Evolutionary conservation across 2,329 filamentous ascomycete genomes (phyloP).

Genomic region (Ilyonectria destructans): DNA sequence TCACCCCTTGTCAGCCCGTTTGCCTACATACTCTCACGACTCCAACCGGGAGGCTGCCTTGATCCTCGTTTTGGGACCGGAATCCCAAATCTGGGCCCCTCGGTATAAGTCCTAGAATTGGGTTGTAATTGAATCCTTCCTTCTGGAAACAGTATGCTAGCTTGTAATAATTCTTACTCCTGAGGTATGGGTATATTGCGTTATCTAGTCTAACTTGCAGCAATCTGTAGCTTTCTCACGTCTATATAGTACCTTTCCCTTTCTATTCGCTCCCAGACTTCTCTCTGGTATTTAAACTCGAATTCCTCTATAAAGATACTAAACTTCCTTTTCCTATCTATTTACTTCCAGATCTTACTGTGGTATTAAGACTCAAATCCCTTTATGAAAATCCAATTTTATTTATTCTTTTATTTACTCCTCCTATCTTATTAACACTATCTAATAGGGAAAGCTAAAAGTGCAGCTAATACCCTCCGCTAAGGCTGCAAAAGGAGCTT

Average conservation of each 20-base stretch:
- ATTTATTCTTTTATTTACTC: conserved; percentile 9
- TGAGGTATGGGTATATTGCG: not conserved
- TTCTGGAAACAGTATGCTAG: not conserved
- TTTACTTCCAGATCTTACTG: not conserved
- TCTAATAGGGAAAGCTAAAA: conserved; percentile 2
- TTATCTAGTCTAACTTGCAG: not conserved
- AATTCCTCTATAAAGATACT: not conserved
- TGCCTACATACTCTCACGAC: not conserved
- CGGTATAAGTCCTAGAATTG: not conserved
- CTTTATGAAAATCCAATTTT: conserved; percentile 2
- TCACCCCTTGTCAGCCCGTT: not conserved
- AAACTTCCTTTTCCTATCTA: not conserved
- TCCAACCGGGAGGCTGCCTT: not conserved
- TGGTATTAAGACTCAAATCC: conserved; percentile 1
- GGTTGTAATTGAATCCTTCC: conserved; percentile 4
- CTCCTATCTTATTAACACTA: not conserved
- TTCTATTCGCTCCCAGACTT: conserved; percentile 1
- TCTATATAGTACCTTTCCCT: not conserved
- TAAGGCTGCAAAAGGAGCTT: conserved; percentile 1
- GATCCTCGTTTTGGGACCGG: conserved; percentile 1
- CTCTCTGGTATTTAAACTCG: conserved; percentile 2
- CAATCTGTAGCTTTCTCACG: not conserved
- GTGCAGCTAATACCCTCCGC: not conserved
- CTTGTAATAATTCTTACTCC: not conserved
- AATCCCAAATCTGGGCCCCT: not conserved